Evolutionary conservation across 805 yeast species (phyloP), one percentile per base, ranked within the genome.

Genomic region (Zygosaccharomyces gambellarensis): DNA sequence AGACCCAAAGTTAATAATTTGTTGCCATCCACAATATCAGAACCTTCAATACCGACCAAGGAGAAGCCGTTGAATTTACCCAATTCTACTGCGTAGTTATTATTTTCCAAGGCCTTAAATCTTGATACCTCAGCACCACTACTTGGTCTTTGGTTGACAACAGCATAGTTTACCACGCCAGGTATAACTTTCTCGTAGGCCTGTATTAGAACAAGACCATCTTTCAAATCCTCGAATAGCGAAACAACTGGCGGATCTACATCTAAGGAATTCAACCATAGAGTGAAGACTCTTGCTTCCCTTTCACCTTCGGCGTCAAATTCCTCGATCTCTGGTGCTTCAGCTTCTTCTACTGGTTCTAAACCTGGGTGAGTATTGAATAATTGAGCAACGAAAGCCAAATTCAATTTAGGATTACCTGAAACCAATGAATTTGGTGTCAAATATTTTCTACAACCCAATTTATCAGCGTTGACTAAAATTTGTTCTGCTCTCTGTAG

Each of bases 271-370:
- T 94, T 94, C 65, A 94, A 80, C 99, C 99, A 94, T 63, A 94
- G 74, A 5, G 99, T 94, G 72, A 94, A 94, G 10, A 94, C 99
- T 69, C 99, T 81, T 3, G 99, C 99, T 73, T 94, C 99, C 73
- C 99, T 87, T 73, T 94, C 99, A 55, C 99, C 99, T 72, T 94
- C 99, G 23, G 99, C 99, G 67, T 94, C 99, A 63, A 94, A 94
- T 59, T 89, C 98, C 73, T 94, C 99, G 59, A 94, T 88, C 66
- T 90, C 98, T 27, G 94, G 87, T 60, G 83, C 85, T 68, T 92
- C 97, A 50, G 74, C 76, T 71, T 90, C 98, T 64, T 88, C 95
- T 56, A 92, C 80, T 50, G 98, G 98, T 52, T 90, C 98, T 56
- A 94, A 78, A 44, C 99, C 98, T 43, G 99, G 99, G 65, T 88